Evolutionary conservation across 306 rosid genomes (phyloP), one percentile per base, ranked within the genome.

Genomic region (Astragalus glycyphyllos): DNA sequence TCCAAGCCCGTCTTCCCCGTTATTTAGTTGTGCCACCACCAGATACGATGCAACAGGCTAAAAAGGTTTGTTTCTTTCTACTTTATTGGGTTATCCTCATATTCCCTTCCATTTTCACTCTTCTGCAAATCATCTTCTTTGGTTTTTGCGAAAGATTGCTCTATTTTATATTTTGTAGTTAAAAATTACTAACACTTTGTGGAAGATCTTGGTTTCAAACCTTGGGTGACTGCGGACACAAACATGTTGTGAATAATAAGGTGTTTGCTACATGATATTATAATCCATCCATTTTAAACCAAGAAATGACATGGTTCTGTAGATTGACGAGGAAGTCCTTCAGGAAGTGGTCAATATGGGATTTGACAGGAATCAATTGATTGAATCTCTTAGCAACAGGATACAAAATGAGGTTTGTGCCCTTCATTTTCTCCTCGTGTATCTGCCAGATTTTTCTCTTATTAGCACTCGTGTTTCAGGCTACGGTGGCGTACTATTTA

Each of bases 21-120:
- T 94, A 94, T 78, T 83, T 94, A 79, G 98, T 96, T 11, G 95
- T 94, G 56, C 85, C 97, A 26, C 97, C 98, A 7, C 90, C 94
- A 14, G 94, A 89, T 80, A 84, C 94, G 47, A 16, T 82, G 77
- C 92, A 84, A 59, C 97, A 88, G 78, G 90, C 90, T 6, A 79
- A 90, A 73, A 87, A 94, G 97, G 98, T 84, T 65, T 63, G 42
- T 48, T 55, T 57, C 7, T 59, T 59, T 16, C 55, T 13, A 66
- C 16, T n/a, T 17, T 41, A 11, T 40, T 64, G 56, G 35, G 58
- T 38, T 38, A 6, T 48, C 59, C 49, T n/a, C 2, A 31, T 60
- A 47, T 45, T 16, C 38, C 35, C 16, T 34, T 62, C 46, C 49
- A 37, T 7, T 76, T 69, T 68, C 14, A 2, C 23, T 67, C 63